phyloP scores from a whole-genome alignment of 2,329 filamentous ascomycete genomes.

The Aspergillus luchuensis region DNA sequence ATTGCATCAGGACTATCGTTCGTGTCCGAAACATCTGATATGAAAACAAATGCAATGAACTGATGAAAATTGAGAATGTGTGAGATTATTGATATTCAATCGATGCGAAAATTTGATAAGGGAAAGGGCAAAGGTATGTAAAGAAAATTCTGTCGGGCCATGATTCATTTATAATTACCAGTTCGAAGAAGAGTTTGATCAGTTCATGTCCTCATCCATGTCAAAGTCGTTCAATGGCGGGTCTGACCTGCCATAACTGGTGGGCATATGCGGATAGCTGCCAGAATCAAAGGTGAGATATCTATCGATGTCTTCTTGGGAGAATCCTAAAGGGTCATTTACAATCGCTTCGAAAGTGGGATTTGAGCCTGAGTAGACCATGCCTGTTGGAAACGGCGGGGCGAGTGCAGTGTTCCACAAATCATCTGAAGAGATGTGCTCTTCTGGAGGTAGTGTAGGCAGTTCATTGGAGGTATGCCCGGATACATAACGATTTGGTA shows the following conservation, averaged over 20 bases:
- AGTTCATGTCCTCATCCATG: not conserved
- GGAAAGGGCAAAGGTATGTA: not conserved
- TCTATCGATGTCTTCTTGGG: not conserved
- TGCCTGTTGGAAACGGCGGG: no score
- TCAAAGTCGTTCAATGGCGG: not conserved
- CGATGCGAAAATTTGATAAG: not conserved
- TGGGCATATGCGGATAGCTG: not conserved
- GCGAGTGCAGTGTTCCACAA: no score
- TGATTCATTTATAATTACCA: not conserved
- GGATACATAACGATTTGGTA: no score
- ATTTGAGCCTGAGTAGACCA: no score
- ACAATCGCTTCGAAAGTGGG: no score
- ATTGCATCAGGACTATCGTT: no score
- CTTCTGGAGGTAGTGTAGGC: no score
- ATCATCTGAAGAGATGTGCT: no score
- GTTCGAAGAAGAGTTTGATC: not conserved
- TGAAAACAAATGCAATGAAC: not conserved
- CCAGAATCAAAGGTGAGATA: not conserved
- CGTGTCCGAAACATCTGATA: not conserved
- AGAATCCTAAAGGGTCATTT: not conserved
- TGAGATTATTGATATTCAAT: not conserved
- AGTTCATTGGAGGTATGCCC: no score
- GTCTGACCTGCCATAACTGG: not conserved
- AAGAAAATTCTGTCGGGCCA: not conserved
- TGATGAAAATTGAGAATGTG: not conserved